Conservation (phyloP, 2,329 filamentous ascomycete species). For the Knoxdaviesia capensis region DNA sequence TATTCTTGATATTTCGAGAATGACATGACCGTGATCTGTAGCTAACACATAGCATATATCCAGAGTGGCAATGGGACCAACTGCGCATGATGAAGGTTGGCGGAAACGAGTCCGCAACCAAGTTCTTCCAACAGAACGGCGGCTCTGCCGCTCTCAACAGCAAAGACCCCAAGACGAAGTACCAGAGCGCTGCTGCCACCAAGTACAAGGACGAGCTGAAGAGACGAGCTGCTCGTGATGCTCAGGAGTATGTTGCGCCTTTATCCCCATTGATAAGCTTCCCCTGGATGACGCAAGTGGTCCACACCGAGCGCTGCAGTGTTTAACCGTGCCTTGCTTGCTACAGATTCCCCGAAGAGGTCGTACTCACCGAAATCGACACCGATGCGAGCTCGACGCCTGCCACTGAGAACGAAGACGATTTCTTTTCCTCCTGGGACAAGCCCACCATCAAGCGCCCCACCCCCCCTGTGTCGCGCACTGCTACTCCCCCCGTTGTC, state of each 20-base stretch:
- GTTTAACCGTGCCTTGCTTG: not conserved
- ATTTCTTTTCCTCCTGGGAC: constrained; percentile 99
- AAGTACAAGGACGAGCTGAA: constrained; percentile 98
- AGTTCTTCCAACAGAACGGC: constrained; percentile 94
- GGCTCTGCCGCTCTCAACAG: constrained; percentile 84
- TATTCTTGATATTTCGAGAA: no score
- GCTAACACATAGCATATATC: constrained; percentile 5
- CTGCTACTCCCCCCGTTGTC: constrained; percentile 62
- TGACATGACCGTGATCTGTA: no score
- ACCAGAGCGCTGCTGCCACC: constrained; percentile 75
- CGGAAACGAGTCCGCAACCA: constrained; percentile 92
- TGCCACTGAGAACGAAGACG: constrained; percentile 74
- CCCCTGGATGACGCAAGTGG: not conserved
- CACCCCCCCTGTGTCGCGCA: constrained; percentile 80
- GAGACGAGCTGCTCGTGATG: constrained; percentile 63
- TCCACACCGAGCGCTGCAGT: not conserved
- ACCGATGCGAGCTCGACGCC: constrained; percentile 54
- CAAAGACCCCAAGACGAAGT: constrained; percentile 95
- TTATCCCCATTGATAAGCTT: not conserved
- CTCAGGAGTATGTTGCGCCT: constrained; percentile 46
- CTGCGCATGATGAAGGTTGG: constrained; percentile 95
- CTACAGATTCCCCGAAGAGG: constrained; percentile 59
- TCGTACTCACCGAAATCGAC: constrained; percentile 61
- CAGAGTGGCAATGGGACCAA: constrained; percentile 98
- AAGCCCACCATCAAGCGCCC: constrained; percentile 94